Evolutionary conservation across 441 rosid species (phyloP).

Genomic region (Gossypium schwendimanii): DNA sequence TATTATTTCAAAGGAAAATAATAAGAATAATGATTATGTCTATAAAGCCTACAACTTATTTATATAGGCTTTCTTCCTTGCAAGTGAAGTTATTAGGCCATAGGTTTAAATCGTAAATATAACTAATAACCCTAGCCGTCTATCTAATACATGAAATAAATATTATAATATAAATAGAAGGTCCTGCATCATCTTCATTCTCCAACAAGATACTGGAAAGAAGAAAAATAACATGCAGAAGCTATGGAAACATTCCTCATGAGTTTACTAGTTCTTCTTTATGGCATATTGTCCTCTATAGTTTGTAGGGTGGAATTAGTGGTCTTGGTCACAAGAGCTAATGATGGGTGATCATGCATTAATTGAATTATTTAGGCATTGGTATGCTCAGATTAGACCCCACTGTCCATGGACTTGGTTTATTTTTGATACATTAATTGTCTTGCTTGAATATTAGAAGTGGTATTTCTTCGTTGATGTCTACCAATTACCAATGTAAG

Average conservation of each 20-base stretch:
- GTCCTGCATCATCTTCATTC: neutral
- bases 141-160: too few relatives aligned
- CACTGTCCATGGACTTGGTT: neutral
- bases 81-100: too few relatives aligned
- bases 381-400: neutral
- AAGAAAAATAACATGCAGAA: neutral
- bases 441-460: neutral
- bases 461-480: neutral
- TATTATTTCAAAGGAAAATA: too few relatives aligned
- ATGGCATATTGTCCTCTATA: neutral
- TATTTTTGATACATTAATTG: neutral
- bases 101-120: too few relatives aligned
- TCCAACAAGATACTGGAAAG: neutral
- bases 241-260: neutral
- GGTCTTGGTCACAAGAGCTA: neutral
- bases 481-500: conserved; percentile 6
- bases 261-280: neutral
- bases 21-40: too few relatives aligned
- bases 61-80: too few relatives aligned
- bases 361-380: neutral
- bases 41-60: too few relatives aligned
- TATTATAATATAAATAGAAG: too few relatives aligned
- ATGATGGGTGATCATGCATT: neutral
- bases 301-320: neutral
- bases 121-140: too few relatives aligned